Evolutionary conservation across 2,329 filamentous ascomycete genomes (phyloP).

Genomic region (Cordyceps cicadae): DNA sequence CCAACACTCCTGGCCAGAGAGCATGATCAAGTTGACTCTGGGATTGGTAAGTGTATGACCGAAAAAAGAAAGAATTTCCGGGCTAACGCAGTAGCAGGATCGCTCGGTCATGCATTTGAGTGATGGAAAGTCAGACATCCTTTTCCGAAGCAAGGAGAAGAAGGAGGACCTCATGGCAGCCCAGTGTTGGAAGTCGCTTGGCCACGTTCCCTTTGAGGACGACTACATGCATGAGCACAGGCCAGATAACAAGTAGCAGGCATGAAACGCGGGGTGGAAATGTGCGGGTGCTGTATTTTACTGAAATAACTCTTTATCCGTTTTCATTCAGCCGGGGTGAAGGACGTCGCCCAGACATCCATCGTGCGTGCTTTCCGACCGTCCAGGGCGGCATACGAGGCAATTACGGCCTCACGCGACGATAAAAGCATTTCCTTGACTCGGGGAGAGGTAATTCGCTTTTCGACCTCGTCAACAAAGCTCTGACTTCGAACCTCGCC

Average conservation of each 20-base stretch:
- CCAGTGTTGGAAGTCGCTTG: slow-evolving; percentile 34
- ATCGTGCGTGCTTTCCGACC: slow-evolving; percentile 29
- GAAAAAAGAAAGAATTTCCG: not conserved
- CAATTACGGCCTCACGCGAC: slow-evolving; percentile 25
- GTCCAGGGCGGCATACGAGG: slow-evolving; percentile 20
- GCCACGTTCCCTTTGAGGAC: slow-evolving; percentile 38
- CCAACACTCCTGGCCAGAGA: slow-evolving; percentile 36
- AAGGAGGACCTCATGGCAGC: slow-evolving; percentile 36
- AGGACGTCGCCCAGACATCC: slow-evolving; percentile 32
- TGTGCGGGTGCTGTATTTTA: not conserved
- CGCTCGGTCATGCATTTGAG: slow-evolving; percentile 36
- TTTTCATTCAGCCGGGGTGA: not conserved
- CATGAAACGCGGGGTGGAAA: not conserved
- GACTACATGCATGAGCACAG: not conserved
- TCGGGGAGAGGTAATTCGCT: slow-evolving; percentile 20
- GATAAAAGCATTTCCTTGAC: slow-evolving; percentile 22
- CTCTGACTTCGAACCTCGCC: slow-evolving; percentile 21
- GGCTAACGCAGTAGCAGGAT: slow-evolving; percentile 26
- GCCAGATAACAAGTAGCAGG: not conserved
- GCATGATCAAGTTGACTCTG: slow-evolving; percentile 45
- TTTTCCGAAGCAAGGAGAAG: slow-evolving; percentile 33
- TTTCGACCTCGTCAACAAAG: slow-evolving; percentile 27
- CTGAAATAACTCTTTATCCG: not conserved
- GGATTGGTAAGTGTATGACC: slow-evolving; percentile 35
- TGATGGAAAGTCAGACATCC: slow-evolving; percentile 34